Percentiles rank a stretch among this genome's conserved stretches.
Conservation (phyloP, 495 filamentous ascomycete species). For the Xylaria longipes region DNA sequence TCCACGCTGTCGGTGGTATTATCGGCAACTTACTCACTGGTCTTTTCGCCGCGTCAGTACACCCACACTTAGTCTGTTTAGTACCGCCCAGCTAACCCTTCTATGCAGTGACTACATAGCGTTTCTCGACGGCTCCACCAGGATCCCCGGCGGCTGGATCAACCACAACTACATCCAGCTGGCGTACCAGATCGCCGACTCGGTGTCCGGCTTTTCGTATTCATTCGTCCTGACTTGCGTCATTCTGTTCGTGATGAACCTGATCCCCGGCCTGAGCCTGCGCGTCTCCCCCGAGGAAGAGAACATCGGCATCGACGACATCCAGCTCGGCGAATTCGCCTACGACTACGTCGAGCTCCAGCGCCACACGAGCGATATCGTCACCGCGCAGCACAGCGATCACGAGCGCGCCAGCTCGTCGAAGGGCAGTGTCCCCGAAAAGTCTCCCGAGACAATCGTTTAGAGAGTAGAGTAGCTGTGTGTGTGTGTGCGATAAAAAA, state of each 20-base stretch:
- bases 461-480: no score
- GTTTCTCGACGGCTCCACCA: slow-evolving; percentile 70
- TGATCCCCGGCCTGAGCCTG: slow-evolving; percentile 74
- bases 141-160: slow-evolving; percentile 74
- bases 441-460: slow-evolving; percentile 15
- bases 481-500: not conserved
- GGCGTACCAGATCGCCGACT: slow-evolving; percentile 79
- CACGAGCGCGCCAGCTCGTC: slow-evolving; percentile 73
- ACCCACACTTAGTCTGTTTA: not conserved
- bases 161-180: slow-evolving; percentile 80
- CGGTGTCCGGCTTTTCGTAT: slow-evolving; percentile 73
- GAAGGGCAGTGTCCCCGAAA: slow-evolving; percentile 57
- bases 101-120: slow-evolving; percentile 73
- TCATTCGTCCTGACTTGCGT: slow-evolving; percentile 78
- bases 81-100: not conserved
- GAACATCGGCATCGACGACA: slow-evolving; percentile 78
- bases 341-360: slow-evolving; percentile 84
- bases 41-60: slow-evolving; percentile 76
- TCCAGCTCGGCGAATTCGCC: slow-evolving; percentile 84
- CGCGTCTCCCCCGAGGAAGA: slow-evolving; percentile 77
- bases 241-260: slow-evolving; percentile 79
- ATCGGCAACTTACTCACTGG: slow-evolving; percentile 80
- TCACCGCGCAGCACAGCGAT: slow-evolving; percentile 13
- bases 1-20: slow-evolving; percentile 77
- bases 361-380: slow-evolving; percentile 65